Conservation (phyloP, 2,329 filamentous ascomycete species). For the Curvularia eragrostidis region DNA sequence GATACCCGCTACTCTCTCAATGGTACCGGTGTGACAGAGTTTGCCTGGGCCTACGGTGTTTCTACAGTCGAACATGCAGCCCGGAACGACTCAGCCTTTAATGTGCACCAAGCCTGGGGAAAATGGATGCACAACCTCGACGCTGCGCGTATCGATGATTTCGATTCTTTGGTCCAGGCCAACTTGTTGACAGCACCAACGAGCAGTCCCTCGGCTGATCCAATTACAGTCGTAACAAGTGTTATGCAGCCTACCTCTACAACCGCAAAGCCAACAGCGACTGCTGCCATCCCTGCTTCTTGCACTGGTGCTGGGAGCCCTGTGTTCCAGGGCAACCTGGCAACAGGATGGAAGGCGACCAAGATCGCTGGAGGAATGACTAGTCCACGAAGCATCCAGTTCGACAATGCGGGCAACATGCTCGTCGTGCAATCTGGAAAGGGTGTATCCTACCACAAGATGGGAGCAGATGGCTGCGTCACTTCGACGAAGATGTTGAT, state of each 20-base stretch:
- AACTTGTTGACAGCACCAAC: slow-evolving; percentile 39
- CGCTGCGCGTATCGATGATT: slow-evolving; percentile 41
- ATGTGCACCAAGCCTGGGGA: slow-evolving; percentile 39
- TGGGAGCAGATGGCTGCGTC: slow-evolving; percentile 39
- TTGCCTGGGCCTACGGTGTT: slow-evolving; percentile 43
- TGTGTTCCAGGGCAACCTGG: slow-evolving; percentile 31
- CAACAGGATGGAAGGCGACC: slow-evolving; percentile 44
- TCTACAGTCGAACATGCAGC: slow-evolving; percentile 37
- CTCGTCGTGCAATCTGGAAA: slow-evolving; percentile 44
- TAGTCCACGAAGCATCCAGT: slow-evolving; percentile 42
- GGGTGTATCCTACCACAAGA: slow-evolving; percentile 41
- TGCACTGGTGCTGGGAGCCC: slow-evolving; percentile 40
- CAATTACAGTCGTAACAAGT: slow-evolving; percentile 34
- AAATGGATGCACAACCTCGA: slow-evolving; percentile 45
- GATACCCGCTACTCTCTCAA: slow-evolving; percentile 37
- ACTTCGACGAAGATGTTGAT: slow-evolving; percentile 42
- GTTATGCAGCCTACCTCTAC: slow-evolving; percentile 16
- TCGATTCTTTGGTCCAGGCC: slow-evolving; percentile 38
- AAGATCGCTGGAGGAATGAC: slow-evolving; percentile 42
- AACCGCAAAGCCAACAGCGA: slow-evolving; percentile 23
- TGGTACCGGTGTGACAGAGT: slow-evolving; percentile 36
- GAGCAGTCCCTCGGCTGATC: slow-evolving; percentile 23
- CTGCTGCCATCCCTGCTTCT: slow-evolving; percentile 39
- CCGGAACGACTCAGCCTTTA: slow-evolving; percentile 43
- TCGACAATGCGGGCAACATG: slow-evolving; percentile 44